A percentile compares a stretch with the other conserved stretches of the same genome.
Evolutionary conservation across 768 basidiomycete genomes (phyloP).

Genomic region (Leccinum rimulosum): DNA sequence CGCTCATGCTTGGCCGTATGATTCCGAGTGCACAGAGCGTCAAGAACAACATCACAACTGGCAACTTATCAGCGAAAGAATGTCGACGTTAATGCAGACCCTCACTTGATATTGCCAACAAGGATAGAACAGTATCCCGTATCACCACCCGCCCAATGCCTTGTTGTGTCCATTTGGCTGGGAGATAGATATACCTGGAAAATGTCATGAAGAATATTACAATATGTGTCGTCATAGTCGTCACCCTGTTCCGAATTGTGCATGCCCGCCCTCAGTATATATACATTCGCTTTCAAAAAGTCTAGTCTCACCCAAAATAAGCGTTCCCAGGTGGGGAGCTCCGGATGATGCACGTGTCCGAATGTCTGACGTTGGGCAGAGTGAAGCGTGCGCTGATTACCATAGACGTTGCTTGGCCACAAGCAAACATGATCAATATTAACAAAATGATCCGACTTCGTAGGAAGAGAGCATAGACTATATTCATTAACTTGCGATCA

Average conservation of each 20-base stretch:
- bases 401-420: not conserved
- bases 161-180: slow-evolving; percentile 3
- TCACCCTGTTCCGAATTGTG: not conserved
- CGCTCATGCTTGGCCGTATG: slow-evolving; percentile 11
- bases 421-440: slow-evolving; percentile 7
- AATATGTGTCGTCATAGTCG: slow-evolving; percentile 17
- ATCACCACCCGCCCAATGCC: slow-evolving; percentile 9
- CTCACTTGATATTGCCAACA: slow-evolving; percentile 14
- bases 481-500: slow-evolving; percentile 2
- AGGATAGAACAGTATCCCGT: slow-evolving; percentile 17
- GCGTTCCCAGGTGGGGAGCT: not conserved
- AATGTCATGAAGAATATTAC: slow-evolving; percentile 19
- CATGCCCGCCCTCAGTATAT: not conserved
- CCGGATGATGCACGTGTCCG: not conserved
- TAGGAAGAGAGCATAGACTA: slow-evolving; percentile 21
- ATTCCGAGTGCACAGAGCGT: slow-evolving; percentile 13
- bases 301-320: not conserved
- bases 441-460: slow-evolving; percentile 2
- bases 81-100: not conserved
- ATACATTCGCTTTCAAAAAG: not conserved
- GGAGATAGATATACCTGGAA: slow-evolving; percentile 17
- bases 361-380: not conserved
- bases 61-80: not conserved
- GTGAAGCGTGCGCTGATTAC: not conserved
- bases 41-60: slow-evolving; percentile 16